phyloP scores from a whole-genome alignment of 2,329 filamentous ascomycete species.

The Neonectria ditissima region DNA sequence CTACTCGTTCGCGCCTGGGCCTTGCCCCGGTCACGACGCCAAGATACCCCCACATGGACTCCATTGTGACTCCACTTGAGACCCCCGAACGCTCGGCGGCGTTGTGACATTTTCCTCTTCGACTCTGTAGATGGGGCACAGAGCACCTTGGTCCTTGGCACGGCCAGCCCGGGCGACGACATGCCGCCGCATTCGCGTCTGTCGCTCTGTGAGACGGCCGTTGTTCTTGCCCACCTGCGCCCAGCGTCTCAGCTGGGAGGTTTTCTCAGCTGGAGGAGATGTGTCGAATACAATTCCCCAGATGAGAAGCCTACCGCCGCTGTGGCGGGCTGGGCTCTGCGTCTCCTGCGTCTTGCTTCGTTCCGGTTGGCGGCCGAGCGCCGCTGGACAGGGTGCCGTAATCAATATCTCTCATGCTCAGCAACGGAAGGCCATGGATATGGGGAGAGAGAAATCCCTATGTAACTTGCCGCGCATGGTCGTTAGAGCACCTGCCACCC shows the following conservation, averaged over 20 bases:
- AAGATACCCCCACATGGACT: constrained; percentile 39
- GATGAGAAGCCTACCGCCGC: constrained; percentile 21
- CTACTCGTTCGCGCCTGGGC: constrained; percentile 41
- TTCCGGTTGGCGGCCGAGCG: background rate
- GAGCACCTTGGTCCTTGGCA: constrained; percentile 11
- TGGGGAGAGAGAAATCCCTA: constrained; percentile 25
- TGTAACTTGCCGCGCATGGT: constrained; percentile 9
- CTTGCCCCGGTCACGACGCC: constrained; percentile 36
- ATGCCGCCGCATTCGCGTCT: constrained; percentile 21
- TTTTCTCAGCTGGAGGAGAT: constrained; percentile 8
- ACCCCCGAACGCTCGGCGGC: constrained; percentile 39
- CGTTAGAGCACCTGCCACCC: constrained; percentile 9
- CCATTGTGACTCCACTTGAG: constrained; percentile 42
- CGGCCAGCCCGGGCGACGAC: constrained; percentile 26
- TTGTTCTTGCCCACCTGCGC: constrained; percentile 6
- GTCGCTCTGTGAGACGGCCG: constrained; percentile 8
- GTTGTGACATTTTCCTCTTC: constrained; percentile 37
- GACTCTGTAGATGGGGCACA: constrained; percentile 6
- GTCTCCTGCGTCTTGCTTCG: constrained; percentile 20
- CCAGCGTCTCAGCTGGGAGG: constrained; percentile 15
- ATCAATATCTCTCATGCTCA: background rate
- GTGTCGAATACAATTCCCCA: constrained; percentile 17
- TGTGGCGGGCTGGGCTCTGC: constrained; percentile 33
- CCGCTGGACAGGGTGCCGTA: background rate
- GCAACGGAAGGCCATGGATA: constrained; percentile 7